Evolutionary conservation across 192 early-diverging fungal genomes (phyloP).

Genomic region (Coemansia brasiliensis): DNA sequence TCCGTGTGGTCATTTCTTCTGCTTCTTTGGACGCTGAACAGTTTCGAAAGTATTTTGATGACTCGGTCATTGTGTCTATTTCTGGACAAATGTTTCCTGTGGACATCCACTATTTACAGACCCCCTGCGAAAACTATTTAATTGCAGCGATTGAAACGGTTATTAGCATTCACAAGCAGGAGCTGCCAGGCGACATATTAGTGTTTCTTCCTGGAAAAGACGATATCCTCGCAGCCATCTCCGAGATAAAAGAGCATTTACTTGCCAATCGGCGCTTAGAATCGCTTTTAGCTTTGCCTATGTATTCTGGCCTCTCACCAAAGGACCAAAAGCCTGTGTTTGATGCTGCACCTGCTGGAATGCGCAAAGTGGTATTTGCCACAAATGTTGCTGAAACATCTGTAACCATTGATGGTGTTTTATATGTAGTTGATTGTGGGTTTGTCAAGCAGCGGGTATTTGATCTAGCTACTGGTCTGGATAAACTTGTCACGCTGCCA

Average conservation of each 20-base stretch:
- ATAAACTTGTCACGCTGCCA: slow-evolving; percentile 83
- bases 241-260: slow-evolving; percentile 63
- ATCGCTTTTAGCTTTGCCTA: slow-evolving; percentile 77
- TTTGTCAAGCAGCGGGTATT: slow-evolving; percentile 90
- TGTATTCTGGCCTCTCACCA: slow-evolving; percentile 82
- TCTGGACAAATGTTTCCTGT: slow-evolving; percentile 94
- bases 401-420: slow-evolving; percentile 92
- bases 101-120: slow-evolving; percentile 90
- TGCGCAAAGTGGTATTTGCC: slow-evolving; percentile 86
- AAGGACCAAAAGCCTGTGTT: slow-evolving; percentile 91
- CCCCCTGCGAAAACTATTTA: slow-evolving; percentile 91
- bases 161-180: slow-evolving; percentile 87
- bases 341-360: slow-evolving; percentile 78
- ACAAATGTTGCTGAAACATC: slow-evolving; percentile 98
- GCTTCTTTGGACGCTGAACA: slow-evolving; percentile 92
- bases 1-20: slow-evolving; percentile 89
- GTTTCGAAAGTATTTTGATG: slow-evolving; percentile 81
- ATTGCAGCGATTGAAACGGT: slow-evolving; percentile 84
- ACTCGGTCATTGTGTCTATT: slow-evolving; percentile 81
- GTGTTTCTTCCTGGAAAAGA: slow-evolving; percentile 95
- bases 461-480: slow-evolving; percentile 87
- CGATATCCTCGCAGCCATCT: slow-evolving; percentile 78
- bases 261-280: slow-evolving; percentile 54
- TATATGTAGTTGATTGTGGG: slow-evolving; percentile 93
- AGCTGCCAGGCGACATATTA: slow-evolving; percentile 91